Evolutionary conservation across 1,139 yeast genomes (phyloP), one percentile per base, ranked within the genome.

Genomic region (Yamadazyma taylorii): DNA sequence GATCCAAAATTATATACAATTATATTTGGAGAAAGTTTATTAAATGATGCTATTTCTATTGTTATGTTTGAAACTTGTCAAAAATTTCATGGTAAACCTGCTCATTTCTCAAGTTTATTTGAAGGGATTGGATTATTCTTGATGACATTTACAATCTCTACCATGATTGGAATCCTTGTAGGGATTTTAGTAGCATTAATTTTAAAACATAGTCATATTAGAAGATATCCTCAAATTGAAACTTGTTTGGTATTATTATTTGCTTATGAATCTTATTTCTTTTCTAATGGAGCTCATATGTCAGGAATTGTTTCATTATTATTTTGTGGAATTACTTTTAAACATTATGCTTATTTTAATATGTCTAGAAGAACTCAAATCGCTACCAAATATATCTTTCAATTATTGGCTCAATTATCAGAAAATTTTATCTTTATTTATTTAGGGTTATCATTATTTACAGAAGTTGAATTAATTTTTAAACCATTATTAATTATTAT

Each of bases 1-100:
- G 99, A 94, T 59, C 98, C 98, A 9, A 92, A 92, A 61, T 71
- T 94, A 34, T 94, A 94, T 66, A 92, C 98, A 16, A 89, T 94
- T 47, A 92, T 94, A 42, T 92, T 94, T 60, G 99, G 99, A 32
- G 99, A 94, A 62, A 86, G 96, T 4, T 69, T 94, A 46, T 69
- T 94, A 40, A 94, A 94, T 58, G 99, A 94, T 66, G 98, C 99
- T 30, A 95, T 94, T 45, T 90, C 97, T 45, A 94, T 94, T 59
- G 98, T 94, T 51, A 92, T 94, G 95, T 94, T 94, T 66, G 98
- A 94, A 67, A 94, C 99, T 0, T 90, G 97, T 55, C 97, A 90
- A 61, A 88, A 89, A 61, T 88, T 94, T 60, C 95, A 90, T 53
- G 97, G 96, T 29, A 85, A 87, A 51, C 63, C 65, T 0, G 86